phyloP scores from a whole-genome alignment of 1,284 basidiomycete genomes.

The Malassezia brasiliensis region DNA sequence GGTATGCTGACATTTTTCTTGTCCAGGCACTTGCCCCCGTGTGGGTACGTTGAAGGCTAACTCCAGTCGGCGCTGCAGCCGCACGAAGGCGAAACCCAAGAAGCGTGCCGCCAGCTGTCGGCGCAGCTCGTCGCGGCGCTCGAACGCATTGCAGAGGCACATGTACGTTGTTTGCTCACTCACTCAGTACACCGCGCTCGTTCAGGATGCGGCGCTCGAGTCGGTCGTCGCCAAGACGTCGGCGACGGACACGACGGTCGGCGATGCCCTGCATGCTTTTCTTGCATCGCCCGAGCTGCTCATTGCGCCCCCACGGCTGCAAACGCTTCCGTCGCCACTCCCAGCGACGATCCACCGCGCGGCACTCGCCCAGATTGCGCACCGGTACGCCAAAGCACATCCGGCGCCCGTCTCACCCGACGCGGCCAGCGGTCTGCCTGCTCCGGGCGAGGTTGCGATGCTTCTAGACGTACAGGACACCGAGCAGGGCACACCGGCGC shows the following conservation, averaged over 20 bases:
- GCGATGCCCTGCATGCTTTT: background rate
- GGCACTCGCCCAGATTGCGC: constrained; percentile 1
- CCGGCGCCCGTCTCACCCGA: background rate
- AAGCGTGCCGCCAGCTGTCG: background rate
- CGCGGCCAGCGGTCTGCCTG: background rate
- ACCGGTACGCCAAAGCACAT: background rate
- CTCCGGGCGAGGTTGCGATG: background rate
- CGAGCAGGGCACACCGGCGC: background rate
- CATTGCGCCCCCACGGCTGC: background rate
- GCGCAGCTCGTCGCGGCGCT: background rate
- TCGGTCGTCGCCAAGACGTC: background rate
- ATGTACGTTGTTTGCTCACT: background rate
- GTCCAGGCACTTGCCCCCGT: background rate
- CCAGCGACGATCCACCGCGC: constrained; percentile 3
- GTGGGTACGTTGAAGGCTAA: background rate
- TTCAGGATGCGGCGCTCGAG: background rate
- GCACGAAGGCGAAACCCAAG: background rate
- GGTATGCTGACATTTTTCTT: background rate
- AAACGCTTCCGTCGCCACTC: background rate
- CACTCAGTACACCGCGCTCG: background rate
- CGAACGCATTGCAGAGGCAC: background rate
- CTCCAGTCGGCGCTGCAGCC: background rate
- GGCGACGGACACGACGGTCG: background rate
- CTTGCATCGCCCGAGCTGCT: constrained; percentile 3
- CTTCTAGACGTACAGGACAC: background rate